Evolutionary conservation across 805 yeast species (phyloP).

Genomic region (Candida vaughaniae): DNA sequence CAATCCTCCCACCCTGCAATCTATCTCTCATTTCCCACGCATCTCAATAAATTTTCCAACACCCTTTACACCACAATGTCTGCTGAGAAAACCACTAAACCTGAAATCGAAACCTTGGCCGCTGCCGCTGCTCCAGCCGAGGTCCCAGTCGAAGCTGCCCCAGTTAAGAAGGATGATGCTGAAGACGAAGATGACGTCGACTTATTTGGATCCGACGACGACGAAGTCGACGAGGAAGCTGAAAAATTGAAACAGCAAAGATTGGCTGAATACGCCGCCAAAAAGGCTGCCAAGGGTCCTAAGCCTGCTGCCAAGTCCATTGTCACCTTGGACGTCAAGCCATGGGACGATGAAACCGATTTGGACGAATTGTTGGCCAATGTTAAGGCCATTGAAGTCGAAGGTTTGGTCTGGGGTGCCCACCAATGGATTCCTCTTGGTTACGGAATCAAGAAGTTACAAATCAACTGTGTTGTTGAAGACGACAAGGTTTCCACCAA

Average conservation of each 20-base stretch:
- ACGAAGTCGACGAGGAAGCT: conserved; percentile 94
- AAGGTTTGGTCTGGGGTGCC: conserved; percentile 98
- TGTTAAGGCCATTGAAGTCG: conserved; percentile 82
- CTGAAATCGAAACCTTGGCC: conserved; percentile 3
- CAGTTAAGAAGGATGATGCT: conserved; percentile 50
- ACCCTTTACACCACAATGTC: too few relatives aligned
- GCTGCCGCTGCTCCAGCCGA: conserved; percentile 82
- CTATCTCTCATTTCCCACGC: too few relatives aligned
- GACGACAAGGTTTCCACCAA: conserved; percentile 93
- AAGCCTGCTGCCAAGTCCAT: conserved; percentile 98
- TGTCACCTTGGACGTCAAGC: conserved; percentile 96
- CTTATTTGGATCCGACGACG: conserved; percentile 91
- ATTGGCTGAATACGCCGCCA: conserved; percentile 95
- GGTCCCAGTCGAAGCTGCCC: conserved; percentile 56
- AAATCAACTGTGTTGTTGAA: conserved; percentile 96
- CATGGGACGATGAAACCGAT: conserved; percentile 99
- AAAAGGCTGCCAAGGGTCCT: conserved; percentile 96
- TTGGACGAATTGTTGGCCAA: conserved; percentile 82
- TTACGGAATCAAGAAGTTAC: conserved; percentile 98
- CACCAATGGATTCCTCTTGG: conserved; percentile 95
- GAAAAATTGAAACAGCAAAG: conserved; percentile 96
- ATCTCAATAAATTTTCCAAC: too few relatives aligned
- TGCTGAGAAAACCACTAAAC: conserved; percentile 3
- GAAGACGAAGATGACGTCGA: conserved; percentile 92
- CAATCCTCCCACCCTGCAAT: too few relatives aligned